A percentile compares a stretch with the other conserved stretches of the same genome.
These are phyloP conservation scores for Suhomyces canberraensis DNA, from an alignment of 805 yeast genomes.

Conservation along the genomic window DNA sequence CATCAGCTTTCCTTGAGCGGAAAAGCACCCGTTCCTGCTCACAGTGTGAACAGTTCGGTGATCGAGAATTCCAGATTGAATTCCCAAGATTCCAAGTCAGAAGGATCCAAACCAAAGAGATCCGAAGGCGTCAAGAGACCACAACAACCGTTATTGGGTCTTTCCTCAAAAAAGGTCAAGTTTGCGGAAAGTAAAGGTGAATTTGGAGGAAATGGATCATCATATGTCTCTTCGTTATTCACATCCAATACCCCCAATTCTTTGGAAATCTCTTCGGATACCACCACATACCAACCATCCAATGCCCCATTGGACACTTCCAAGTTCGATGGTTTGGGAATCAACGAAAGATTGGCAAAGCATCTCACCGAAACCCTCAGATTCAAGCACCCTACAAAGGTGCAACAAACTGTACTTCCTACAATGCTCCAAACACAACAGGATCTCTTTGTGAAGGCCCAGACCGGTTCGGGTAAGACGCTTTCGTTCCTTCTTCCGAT, in stretches of 20 bases:
- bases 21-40: conserved; percentile 28
- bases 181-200: conserved; percentile 50
- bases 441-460: conserved; percentile 90
- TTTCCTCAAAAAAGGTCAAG: conserved; percentile 34
- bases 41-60: conserved; percentile 34
- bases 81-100: conserved; percentile 3
- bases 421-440: conserved; percentile 39
- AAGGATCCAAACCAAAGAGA: background rate
- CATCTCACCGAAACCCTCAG: conserved; percentile 57
- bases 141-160: conserved; percentile 7
- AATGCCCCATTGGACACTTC: conserved; percentile 84
- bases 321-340: conserved; percentile 69
- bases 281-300: conserved; percentile 37
- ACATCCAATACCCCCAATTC: conserved; percentile 41
- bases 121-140: conserved; percentile 1
- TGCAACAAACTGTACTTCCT: conserved; percentile 82
- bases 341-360: conserved; percentile 49
- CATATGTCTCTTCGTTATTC: conserved; percentile 84
- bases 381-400: conserved; percentile 72
- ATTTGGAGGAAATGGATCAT: conserved; percentile 52
- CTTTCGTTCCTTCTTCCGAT: conserved; percentile 84
- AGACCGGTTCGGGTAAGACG: conserved; percentile 98
- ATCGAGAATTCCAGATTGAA: conserved; percentile 8
- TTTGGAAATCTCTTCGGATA: conserved; percentile 36
- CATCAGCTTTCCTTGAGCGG: conserved; percentile 51